Base-by-base conservation (phyloP, 305 asterid species). In the Plantago coronopus region DNA sequence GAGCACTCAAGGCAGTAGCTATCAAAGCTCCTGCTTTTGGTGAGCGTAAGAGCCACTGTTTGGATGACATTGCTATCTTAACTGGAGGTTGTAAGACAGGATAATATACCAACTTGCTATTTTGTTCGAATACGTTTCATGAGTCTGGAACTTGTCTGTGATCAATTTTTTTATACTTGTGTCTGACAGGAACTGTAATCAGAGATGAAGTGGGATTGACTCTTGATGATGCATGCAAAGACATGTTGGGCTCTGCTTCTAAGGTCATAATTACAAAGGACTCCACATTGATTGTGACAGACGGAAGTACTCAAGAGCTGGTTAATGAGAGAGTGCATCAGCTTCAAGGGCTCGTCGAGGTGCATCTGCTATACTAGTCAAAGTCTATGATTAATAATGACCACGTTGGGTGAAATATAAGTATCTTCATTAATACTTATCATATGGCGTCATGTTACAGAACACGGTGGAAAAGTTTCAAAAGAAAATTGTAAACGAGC, bases 11-110 rank as follows among this genome's bases (percentile, higher is more conserved):
- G 79, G 94, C 71, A 42, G 94, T 77, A 17, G 97, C 89, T 9
- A 77, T 89, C 42, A 84, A 72, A 79, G 95, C 97, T 69, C 95
- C 94, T 48, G 73, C 94, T 18, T 86, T 89, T 64, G 87, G 88
- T 17, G 94, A 84, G 49, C 84, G 88, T 34, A 86, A 89, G 68
- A 84, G 97, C 73, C 87, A 83, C 58, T 78, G 61, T 71, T 60
- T 87, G 73, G 96, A 87, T 38, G 94, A 87, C 64, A 81, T 87
- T 59, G 87, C 94, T 47, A 45, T 77, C 74, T 76, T 87, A 71
- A 85, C 96, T 1, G 96, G 89, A 87, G 96, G 96, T 87, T 72
- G 62, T 62, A 59, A 54, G 5, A 54, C 65, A 61, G 19, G 14
- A 58, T 40, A 42, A 13, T 45, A 31, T 38, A 42, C 34, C 29